Conservation (phyloP, 805 yeast species). For the Kazachstania psychrophila region DNA sequence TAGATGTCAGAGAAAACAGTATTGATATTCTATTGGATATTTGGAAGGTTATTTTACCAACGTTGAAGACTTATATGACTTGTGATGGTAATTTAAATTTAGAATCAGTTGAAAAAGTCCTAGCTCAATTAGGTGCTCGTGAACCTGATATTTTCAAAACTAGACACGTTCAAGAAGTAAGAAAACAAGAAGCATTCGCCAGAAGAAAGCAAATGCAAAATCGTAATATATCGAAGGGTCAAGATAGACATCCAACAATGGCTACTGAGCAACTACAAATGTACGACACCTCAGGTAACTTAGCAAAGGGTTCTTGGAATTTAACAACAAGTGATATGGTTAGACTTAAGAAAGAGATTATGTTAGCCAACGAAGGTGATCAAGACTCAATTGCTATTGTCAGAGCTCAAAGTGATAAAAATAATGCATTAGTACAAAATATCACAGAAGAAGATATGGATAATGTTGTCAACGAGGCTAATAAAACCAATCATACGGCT, state of each 20-base stretch:
- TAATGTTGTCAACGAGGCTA: constrained; percentile 29
- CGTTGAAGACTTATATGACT: constrained; percentile 68
- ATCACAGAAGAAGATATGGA: constrained; percentile 25
- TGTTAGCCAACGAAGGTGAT: constrained; percentile 64
- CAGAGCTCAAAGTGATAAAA: constrained; percentile 33
- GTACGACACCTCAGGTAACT: constrained; percentile 64
- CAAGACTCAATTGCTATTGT: constrained; percentile 57
- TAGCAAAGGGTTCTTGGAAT: constrained; percentile 57
- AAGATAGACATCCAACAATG: constrained; percentile 63
- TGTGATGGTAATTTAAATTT: constrained; percentile 80
- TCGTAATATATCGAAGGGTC: constrained; percentile 56
- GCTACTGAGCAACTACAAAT: constrained; percentile 69
- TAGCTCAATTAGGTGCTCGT: constrained; percentile 54
- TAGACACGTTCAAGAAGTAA: constrained; percentile 57
- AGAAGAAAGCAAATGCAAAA: constrained; percentile 40
- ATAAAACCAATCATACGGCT: constrained; percentile 35
- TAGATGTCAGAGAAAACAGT: constrained; percentile 92
- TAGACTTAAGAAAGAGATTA: constrained; percentile 48
- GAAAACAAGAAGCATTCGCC: constrained; percentile 57
- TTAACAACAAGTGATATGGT: constrained; percentile 65
- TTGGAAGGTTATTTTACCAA: constrained; percentile 71
- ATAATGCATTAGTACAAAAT: constrained; percentile 18
- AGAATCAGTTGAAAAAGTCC: constrained; percentile 62
- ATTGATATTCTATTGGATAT: constrained; percentile 70
- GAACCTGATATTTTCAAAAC: constrained; percentile 72